Percentiles rank a stretch among this genome's conserved stretches.
Conservation (phyloP, 2,329 filamentous ascomycete genomes). For the Mycogone perniciosa region DNA sequence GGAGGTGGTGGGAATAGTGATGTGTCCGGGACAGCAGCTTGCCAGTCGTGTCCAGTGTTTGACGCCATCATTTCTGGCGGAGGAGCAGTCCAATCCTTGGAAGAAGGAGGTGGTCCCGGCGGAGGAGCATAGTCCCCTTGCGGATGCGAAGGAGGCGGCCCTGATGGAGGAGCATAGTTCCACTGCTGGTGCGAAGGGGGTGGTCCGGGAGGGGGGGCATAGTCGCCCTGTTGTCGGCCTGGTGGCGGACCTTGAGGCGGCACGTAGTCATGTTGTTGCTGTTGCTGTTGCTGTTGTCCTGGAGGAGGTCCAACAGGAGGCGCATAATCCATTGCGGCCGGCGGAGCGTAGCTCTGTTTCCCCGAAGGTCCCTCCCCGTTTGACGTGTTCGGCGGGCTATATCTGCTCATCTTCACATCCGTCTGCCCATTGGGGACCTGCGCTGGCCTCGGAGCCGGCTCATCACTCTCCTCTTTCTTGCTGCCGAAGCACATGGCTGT, state of each 20-base stretch:
- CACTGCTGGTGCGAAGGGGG: constrained; percentile 18
- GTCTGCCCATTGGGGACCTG: constrained; percentile 24
- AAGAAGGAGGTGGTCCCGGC: constrained; percentile 24
- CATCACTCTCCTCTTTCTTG: constrained; percentile 34
- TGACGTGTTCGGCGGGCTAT: constrained; percentile 5
- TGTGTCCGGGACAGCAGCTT: constrained; percentile 63
- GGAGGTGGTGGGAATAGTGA: constrained; percentile 68
- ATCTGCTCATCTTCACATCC: constrained; percentile 21
- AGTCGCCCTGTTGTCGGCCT: constrained; percentile 15
- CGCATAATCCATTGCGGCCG: constrained; percentile 23
- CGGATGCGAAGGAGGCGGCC: constrained; percentile 29
- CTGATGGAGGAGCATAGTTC: constrained; percentile 27
- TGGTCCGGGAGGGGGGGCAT: constrained; percentile 26
- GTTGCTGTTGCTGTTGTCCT: constrained; percentile 11
- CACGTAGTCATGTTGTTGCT: constrained; percentile 15
- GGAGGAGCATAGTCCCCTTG: constrained; percentile 22
- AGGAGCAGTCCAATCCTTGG: constrained; percentile 26
- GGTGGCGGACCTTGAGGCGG: constrained; percentile 20
- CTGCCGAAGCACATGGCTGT: constrained; percentile 44
- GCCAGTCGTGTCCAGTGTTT: constrained; percentile 56
- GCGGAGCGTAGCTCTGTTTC: constrained; percentile 9
- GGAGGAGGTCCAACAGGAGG: constrained; percentile 29
- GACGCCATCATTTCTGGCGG: constrained; percentile 31
- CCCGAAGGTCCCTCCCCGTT: constrained; percentile 8
- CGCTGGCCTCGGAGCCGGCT: constrained; percentile 35